These are phyloP conservation scores for Leccinum pallidistipes DNA, from an alignment of 1,284 basidiomycete species.

Conservation along the genomic window DNA sequence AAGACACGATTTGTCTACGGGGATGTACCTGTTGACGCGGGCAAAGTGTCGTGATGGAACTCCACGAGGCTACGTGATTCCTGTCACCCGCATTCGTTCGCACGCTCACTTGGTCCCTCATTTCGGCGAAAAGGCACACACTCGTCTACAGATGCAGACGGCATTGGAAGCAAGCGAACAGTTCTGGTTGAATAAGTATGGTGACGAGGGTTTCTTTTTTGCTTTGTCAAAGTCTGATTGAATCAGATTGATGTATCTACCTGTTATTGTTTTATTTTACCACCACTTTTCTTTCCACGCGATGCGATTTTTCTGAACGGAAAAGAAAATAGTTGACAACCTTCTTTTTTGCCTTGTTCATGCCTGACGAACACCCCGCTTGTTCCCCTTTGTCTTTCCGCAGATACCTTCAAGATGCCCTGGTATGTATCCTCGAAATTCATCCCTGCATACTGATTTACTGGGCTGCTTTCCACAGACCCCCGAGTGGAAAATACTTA, in stretches of 20 bases:
- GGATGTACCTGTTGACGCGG: not conserved
- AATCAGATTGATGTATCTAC: not conserved
- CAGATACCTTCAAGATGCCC: conserved; percentile 70
- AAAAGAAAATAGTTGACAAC: no score
- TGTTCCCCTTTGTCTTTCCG: not conserved
- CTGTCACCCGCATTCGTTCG: not conserved
- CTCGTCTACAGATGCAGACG: not conserved
- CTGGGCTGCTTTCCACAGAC: conserved; percentile 43
- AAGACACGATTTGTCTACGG: not conserved
- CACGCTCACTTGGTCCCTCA: not conserved
- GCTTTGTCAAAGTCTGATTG: not conserved
- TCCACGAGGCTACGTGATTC: not conserved
- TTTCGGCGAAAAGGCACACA: not conserved
- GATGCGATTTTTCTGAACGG: no score
- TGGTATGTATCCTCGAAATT: conserved; percentile 42
- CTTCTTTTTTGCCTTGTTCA: not conserved
- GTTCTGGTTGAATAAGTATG: not conserved
- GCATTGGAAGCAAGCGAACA: not conserved
- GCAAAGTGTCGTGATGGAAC: not conserved
- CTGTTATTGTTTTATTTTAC: no score
- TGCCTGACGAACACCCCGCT: conserved; percentile 5
- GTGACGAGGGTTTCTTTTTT: not conserved
- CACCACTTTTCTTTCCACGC: no score
- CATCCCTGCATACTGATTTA: not conserved
- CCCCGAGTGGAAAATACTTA: conserved; percentile 82